Evolutionary conservation across 305 asterid species (phyloP).

Genomic region (Plantago coronopus): DNA sequence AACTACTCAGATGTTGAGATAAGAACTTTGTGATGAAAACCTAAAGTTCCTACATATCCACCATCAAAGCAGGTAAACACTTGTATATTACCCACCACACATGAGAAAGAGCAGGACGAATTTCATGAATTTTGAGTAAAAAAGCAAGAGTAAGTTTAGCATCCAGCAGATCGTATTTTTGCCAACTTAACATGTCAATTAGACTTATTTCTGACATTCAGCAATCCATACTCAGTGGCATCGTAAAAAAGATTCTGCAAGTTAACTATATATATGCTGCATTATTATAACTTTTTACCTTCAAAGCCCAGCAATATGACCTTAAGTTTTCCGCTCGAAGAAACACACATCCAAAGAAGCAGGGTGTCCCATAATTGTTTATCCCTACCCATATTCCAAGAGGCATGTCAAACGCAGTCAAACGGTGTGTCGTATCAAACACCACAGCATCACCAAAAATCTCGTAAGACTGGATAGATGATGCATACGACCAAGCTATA

Average conservation of each 20-base stretch:
- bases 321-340: conserved; percentile 85
- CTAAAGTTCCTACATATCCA: not conserved
- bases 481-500: conserved; percentile 95
- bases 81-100: conserved; percentile 3
- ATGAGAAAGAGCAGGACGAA: not conserved
- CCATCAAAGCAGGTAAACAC: conserved; percentile 17
- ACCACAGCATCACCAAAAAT: conserved; percentile 91
- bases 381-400: conserved; percentile 96
- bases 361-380: conserved; percentile 97
- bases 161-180: not conserved
- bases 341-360: conserved; percentile 93
- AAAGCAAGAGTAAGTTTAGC: not conserved
- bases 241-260: not conserved
- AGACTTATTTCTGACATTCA: not conserved
- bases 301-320: conserved; percentile 92
- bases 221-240: not conserved
- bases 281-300: conserved; percentile 46
- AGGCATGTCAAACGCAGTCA: conserved; percentile 94
- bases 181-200: not conserved
- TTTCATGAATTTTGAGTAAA: not conserved
- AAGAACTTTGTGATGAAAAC: not conserved
- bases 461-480: conserved; percentile 76
- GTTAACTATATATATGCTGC: conserved; percentile 12
- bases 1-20: not conserved
- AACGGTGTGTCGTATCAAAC: conserved; percentile 89